Base-by-base conservation (phyloP, 148 eudicot genomes). In the Vaccinium myrtillus region DNA sequence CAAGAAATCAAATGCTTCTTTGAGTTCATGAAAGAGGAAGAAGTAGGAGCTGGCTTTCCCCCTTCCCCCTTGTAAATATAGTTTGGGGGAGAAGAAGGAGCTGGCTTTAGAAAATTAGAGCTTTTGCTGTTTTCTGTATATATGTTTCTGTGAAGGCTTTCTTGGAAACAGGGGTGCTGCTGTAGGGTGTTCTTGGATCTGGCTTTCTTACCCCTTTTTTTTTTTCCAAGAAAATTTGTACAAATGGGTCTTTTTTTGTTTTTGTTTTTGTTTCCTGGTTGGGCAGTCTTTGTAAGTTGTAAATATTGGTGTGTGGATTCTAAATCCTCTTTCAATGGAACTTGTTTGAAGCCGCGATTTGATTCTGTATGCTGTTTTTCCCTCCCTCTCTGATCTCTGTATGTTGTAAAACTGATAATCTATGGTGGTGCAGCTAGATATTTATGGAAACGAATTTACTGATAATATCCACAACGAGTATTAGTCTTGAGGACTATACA, bases 251-350 rank as follows among this genome's bases (percentile, higher is more conserved):
- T 1, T 5, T n/a, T 2, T 67, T 2, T 65, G 0, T 25, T 25
- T 61, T n/a, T n/a, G 5, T 55, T 55, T 55, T n/a, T 11, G 73
- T 43, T 39, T 36, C 8, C 10, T 5, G 50, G 39, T 15, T 82
- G 51, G 10, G 55, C 30, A 51, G 39, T 53, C 16, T 21, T 71
- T 19, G 7, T 36, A n/a, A 50, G 8, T 73, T 83, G 84, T 83
- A 83, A 9, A 83, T 83, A 83, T 81, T 27, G 58, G 75, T 69
- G 19, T 69, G 48, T 30, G 39, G 54, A 18, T 19, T 83, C 43
- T 83, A 69, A 13, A 36, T 74, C 84, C 69, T 83, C 84, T 55
- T 74, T 74, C 84, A 74, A 73, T 74, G 79, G 59, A 83, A 74
- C 79, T 55, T 74, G 46, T 73, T 83, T 83, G 79, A 55, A 83